Evolutionary conservation across 1,139 yeast genomes (phyloP).

Genomic region (Scheffersomyces titani): DNA sequence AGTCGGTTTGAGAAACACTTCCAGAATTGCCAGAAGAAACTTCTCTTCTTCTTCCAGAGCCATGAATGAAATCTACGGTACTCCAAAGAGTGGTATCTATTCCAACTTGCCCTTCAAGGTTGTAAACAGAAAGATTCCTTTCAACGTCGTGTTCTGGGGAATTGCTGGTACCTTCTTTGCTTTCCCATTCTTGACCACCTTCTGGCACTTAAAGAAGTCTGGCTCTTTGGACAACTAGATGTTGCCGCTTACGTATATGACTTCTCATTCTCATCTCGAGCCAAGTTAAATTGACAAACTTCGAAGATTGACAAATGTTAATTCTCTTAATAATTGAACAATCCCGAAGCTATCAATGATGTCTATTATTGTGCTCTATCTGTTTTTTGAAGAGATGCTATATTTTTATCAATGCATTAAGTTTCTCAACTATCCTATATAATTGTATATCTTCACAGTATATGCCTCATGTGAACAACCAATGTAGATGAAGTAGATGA

Average conservation of each 20-base stretch:
- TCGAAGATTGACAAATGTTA: not conserved
- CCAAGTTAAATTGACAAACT: constrained; percentile 5
- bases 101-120: constrained; percentile 92
- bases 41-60: constrained; percentile 40
- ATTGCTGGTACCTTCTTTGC: constrained; percentile 61
- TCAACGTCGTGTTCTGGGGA: constrained; percentile 76
- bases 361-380: not conserved
- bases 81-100: constrained; percentile 80
- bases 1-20: constrained; percentile 33
- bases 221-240: constrained; percentile 47
- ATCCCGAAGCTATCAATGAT: not conserved
- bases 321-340: constrained; percentile 3
- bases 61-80: constrained; percentile 38
- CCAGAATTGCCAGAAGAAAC: constrained; percentile 31
- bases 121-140: constrained; percentile 89
- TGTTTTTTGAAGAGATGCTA: not conserved
- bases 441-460: not conserved
- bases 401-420: not conserved
- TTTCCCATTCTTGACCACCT: constrained; percentile 69
- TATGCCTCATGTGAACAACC: not conserved
- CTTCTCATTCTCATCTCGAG: constrained; percentile 10
- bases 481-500: not conserved
- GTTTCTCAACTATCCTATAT: not conserved
- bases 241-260: not conserved
- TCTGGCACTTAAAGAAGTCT: constrained; percentile 74